Evolutionary conservation across 306 rosid species (phyloP).

Genomic region (Myrica gale): DNA sequence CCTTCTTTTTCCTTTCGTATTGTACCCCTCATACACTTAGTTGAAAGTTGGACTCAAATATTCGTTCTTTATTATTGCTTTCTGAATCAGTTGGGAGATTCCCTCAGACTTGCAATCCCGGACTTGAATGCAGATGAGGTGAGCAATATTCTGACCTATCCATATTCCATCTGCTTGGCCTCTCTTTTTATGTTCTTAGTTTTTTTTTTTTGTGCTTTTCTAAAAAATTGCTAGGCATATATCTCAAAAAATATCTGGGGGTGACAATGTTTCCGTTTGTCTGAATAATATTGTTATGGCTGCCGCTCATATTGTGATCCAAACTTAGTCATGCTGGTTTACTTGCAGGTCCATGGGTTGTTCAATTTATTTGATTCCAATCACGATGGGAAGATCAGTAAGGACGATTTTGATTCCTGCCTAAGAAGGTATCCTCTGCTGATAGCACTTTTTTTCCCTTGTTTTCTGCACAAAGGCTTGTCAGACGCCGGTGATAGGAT

Average conservation of each 20-base stretch:
- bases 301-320: neutral
- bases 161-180: neutral
- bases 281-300: neutral
- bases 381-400: conserved; percentile 58
- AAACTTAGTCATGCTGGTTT: conserved; percentile 13
- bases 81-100: conserved; percentile 56
- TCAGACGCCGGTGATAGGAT: conserved; percentile 28
- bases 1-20: conserved; percentile 17
- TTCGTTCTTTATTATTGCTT: conserved; percentile 16
- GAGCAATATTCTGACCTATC: conserved; percentile 10
- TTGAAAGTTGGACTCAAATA: conserved; percentile 27
- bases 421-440: conserved; percentile 73
- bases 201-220: neutral
- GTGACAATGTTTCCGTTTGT: neutral
- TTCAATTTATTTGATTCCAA: conserved; percentile 56
- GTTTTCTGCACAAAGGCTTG: conserved; percentile 36
- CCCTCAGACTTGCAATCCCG: conserved; percentile 46
- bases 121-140: conserved; percentile 66
- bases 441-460: conserved; percentile 65
- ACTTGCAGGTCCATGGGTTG: conserved; percentile 60
- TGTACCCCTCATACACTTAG: conserved; percentile 11
- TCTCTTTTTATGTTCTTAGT: conserved; percentile 12
- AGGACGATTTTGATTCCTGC: conserved; percentile 58
- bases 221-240: neutral
- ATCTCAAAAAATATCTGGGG: neutral